Evolutionary conservation across 1,284 basidiomycete species (phyloP).

Genomic region (Wallemia mellicola): DNA sequence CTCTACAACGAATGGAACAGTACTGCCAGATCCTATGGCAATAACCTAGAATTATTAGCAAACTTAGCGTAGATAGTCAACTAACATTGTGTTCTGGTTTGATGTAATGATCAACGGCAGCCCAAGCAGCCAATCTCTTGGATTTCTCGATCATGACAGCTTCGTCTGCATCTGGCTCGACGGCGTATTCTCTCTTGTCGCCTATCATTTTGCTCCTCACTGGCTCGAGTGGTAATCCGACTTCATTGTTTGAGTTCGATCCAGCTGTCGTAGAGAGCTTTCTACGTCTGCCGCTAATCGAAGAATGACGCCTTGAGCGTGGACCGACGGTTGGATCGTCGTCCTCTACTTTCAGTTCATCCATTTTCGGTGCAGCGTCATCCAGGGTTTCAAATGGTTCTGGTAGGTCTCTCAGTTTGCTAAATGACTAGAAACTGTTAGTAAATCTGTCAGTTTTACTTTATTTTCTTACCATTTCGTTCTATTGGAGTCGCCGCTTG

Average conservation of each 20-base stretch:
- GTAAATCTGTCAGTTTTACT: not conserved
- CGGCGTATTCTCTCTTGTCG: constrained; percentile 5
- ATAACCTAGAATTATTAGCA: too few species aligned
- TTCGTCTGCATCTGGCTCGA: not conserved
- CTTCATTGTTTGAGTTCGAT: not conserved
- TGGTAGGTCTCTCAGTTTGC: not conserved
- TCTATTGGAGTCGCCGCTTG: not conserved
- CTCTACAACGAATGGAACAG: constrained; percentile 92
- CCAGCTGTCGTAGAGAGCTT: not conserved
- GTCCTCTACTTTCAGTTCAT: not conserved
- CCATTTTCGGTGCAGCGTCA: not conserved
- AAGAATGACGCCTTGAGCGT: not conserved
- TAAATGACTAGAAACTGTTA: not conserved
- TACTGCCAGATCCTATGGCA: constrained; percentile 77
- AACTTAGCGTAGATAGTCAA: too few species aligned
- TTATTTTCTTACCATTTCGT: not conserved
- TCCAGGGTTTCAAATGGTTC: not conserved
- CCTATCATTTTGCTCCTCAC: constrained; percentile 5
- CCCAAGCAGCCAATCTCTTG: constrained; percentile 72
- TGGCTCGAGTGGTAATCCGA: not conserved
- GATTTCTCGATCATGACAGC: constrained; percentile 28
- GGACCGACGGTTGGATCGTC: not conserved
- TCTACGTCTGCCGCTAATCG: not conserved
- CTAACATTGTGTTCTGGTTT: constrained; percentile 51
- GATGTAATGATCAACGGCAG: constrained; percentile 75